Evolutionary conservation across 2,329 filamentous ascomycete genomes (phyloP).

Genomic region (Microdochium nivale): DNA sequence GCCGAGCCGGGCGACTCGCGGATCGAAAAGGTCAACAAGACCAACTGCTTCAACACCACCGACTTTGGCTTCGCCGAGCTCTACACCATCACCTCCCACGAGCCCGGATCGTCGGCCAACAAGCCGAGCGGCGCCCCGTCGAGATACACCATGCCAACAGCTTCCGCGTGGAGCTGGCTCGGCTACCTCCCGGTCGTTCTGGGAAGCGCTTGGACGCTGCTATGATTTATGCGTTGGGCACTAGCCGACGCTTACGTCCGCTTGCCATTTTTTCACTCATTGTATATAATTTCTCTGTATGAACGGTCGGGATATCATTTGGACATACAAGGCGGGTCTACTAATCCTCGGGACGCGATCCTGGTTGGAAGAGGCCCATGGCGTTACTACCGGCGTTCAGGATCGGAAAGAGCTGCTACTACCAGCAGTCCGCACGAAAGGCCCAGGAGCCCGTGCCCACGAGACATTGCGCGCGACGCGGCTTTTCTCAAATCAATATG

Average conservation of each 20-base stretch:
- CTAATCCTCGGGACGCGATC: too few relatives aligned
- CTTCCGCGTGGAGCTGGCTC: constrained; percentile 17
- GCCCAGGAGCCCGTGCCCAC: too few relatives aligned
- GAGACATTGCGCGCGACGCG: too few relatives aligned
- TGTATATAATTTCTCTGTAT: too few relatives aligned
- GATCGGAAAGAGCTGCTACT: too few relatives aligned
- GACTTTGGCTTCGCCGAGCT: constrained; percentile 69
- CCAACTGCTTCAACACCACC: constrained; percentile 84
- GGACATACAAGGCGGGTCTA: too few relatives aligned
- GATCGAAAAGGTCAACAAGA: constrained; percentile 63
- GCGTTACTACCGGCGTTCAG: too few relatives aligned
- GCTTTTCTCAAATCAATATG: too few relatives aligned
- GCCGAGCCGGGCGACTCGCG: constrained; percentile 62
- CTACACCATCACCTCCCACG: constrained; percentile 55
- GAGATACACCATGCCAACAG: constrained; percentile 11
- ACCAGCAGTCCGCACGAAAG: too few relatives aligned
- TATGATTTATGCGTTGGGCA: constrained; percentile 18
- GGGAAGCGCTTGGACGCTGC: constrained; percentile 28
- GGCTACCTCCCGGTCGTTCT: constrained; percentile 33
- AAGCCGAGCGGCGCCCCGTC: constrained; percentile 19
- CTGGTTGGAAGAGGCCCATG: too few relatives aligned
- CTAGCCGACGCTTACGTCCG: neutral
- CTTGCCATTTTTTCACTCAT: too few relatives aligned
- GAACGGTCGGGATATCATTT: too few relatives aligned
- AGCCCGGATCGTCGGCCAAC: constrained; percentile 25